These are phyloP conservation scores for Aureobasidium sp. DNA, from an alignment of 2,329 filamentous ascomycete species.

Conservation along the genomic window DNA sequence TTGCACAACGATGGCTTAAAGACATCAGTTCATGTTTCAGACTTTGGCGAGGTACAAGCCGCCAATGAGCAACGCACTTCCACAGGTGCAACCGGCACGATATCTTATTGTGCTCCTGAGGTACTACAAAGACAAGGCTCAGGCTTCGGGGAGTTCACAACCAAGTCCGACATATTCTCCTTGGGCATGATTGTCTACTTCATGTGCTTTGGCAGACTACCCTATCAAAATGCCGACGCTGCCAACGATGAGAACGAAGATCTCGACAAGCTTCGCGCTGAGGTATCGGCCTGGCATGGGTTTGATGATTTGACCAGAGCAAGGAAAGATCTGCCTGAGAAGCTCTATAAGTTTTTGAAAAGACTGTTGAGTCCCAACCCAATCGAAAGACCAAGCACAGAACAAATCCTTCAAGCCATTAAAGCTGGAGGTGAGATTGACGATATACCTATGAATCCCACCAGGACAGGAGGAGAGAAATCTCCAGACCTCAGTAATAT, in stretches of 20 bases:
- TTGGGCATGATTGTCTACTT: conserved; percentile 98
- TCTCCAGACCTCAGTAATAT: conserved; percentile 22
- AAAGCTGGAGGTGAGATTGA: conserved; percentile 53
- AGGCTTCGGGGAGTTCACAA: conserved; percentile 83
- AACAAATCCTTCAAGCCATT: conserved; percentile 73
- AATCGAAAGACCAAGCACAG: conserved; percentile 68
- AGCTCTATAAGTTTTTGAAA: conserved; percentile 78
- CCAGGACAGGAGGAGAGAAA: conserved; percentile 27
- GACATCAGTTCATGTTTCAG: conserved; percentile 79
- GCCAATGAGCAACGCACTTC: conserved; percentile 76
- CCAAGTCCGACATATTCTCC: conserved; percentile 97
- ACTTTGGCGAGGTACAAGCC: conserved; percentile 93
- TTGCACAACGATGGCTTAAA: conserved; percentile 66
- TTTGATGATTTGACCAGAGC: conserved; percentile 59
- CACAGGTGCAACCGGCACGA: conserved; percentile 88
- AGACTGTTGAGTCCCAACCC: conserved; percentile 72
- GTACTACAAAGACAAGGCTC: conserved; percentile 61
- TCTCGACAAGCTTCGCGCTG: conserved; percentile 68
- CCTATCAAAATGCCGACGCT: conserved; percentile 32
- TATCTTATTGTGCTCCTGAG: conserved; percentile 95
- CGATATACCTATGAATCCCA: conserved; percentile 13
- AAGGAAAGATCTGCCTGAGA: conserved; percentile 73
- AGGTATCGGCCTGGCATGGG: conserved; percentile 80
- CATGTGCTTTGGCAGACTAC: conserved; percentile 85
- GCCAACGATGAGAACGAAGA: conserved; percentile 73